Evolutionary conservation across 2,329 filamentous ascomycete genomes (phyloP), one percentile per base, ranked within the genome.

Genomic region (Cordyceps tenuipes): DNA sequence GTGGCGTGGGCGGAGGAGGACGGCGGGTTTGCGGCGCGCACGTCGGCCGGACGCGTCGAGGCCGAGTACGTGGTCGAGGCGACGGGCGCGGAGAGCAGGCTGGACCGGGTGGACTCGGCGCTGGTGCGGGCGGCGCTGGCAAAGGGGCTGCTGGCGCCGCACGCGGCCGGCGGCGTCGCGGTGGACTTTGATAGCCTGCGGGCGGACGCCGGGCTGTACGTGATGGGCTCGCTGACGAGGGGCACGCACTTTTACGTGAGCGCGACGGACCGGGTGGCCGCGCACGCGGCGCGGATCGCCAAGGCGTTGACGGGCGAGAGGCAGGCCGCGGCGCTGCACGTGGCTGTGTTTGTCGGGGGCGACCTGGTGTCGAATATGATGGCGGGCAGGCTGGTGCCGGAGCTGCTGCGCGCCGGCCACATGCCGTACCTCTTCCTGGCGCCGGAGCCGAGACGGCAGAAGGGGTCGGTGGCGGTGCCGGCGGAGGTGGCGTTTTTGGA

Each of bases 191-290:
- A 57, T 8, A 57, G 41, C 17, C 48, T 61, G 10, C 23, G 57
- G 29, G 59, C 59, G 1, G 4, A 19, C 6, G 50, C 19, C 26
- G 4, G 49, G 54, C 7, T 61, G 2, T 58, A 57, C 19, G 59
- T 61, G 7, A 61, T 61, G 48, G 59, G 59, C 3, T 61, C 54
- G 3, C 43, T 61, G 7, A 61, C 59, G 1, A 9, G 54, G 19
- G 59, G 59, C 48, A 61, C 53, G 3, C 59, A 61, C n/a, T 61
- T 61, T 21, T 61, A 57, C n/a, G 59, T 61, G 34, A 61, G 59
- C 23, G 53, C 59, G 12, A 57, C 54, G 6, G 54, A 61, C 31
- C 36, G 59, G 13, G 59, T 61, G 15, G 59, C 59, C 7, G 53
- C 59, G 3, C 59, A 61, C 41, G 59, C 59, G 5, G 58, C 54